These are phyloP conservation scores for Paracoccidioides brasiliensis DNA, from an alignment of 2,329 filamentous ascomycete genomes.

Conservation along the genomic window DNA sequence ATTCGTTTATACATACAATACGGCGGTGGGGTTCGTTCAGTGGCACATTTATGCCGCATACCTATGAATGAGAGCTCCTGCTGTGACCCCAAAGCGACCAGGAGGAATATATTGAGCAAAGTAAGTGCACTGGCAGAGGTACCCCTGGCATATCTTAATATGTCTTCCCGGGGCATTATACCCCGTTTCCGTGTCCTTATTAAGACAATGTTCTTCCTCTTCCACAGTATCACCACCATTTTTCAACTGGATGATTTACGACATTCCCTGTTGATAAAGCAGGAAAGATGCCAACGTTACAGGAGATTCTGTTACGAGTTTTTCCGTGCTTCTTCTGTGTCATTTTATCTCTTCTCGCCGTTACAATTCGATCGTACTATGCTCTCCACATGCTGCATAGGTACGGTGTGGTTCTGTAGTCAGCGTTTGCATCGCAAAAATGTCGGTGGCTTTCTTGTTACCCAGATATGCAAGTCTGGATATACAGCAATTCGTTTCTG, in stretches of 20 bases:
- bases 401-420: neutral
- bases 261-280: neutral
- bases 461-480: neutral
- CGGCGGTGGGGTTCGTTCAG: neutral
- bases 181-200: neutral
- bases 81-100: neutral
- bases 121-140: neutral
- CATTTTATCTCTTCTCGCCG: neutral
- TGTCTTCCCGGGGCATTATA: neutral
- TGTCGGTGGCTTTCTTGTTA: neutral
- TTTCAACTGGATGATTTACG: neutral
- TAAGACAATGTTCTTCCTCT: neutral
- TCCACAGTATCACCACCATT: neutral
- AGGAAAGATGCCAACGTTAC: neutral
- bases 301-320: neutral
- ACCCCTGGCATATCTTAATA: neutral
- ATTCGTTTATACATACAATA: conserved; percentile 4
- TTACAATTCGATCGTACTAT: neutral
- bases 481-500: neutral
- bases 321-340: neutral
- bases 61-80: neutral
- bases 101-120: neutral
- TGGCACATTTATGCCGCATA: neutral
- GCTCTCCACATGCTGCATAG: neutral
- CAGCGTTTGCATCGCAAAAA: neutral